Percentiles rank a stretch among this genome's conserved stretches.
Conservation (phyloP, 495 filamentous ascomycete genomes). For the Podospora australis region DNA sequence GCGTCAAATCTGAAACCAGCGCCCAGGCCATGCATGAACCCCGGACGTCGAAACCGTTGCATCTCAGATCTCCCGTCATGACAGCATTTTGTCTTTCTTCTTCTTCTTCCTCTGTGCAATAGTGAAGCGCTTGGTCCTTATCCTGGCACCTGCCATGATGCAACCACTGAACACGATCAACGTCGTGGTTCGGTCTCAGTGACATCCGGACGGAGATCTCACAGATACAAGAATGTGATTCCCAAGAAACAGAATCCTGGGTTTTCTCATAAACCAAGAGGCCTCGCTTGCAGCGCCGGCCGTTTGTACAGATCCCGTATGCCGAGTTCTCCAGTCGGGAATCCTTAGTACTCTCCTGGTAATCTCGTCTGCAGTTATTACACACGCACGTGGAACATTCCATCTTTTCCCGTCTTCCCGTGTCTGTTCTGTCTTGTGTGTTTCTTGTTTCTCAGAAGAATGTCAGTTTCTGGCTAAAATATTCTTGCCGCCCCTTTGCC, state of each 20-base stretch:
- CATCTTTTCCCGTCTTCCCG: background rate
- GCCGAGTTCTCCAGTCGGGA: background rate
- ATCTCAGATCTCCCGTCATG: constrained; percentile 5
- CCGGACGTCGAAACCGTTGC: constrained; percentile 6
- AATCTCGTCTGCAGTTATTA: constrained; percentile 23
- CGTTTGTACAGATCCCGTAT: constrained; percentile 2
- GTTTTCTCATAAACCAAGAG: background rate
- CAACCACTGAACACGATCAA: no score
- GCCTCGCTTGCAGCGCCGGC: background rate
- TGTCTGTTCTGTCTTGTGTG: constrained; percentile 1
- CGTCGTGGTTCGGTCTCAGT: no score
- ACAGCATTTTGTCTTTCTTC: background rate
- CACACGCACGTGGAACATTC: background rate
- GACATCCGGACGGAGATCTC: no score
- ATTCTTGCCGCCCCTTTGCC: background rate
- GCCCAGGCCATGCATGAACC: constrained; percentile 5
- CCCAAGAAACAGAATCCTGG: background rate
- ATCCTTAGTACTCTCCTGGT: constrained; percentile 11
- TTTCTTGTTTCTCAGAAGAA: background rate
- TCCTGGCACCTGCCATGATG: no score
- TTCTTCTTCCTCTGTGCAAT: background rate
- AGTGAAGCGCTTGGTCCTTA: no score
- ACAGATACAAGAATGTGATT: background rate
- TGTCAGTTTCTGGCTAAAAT: constrained; percentile 4
- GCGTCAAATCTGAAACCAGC: constrained; percentile 11